Evolutionary conservation across 306 rosid genomes (phyloP).

Genomic region (Leucaena leucocephala): DNA sequence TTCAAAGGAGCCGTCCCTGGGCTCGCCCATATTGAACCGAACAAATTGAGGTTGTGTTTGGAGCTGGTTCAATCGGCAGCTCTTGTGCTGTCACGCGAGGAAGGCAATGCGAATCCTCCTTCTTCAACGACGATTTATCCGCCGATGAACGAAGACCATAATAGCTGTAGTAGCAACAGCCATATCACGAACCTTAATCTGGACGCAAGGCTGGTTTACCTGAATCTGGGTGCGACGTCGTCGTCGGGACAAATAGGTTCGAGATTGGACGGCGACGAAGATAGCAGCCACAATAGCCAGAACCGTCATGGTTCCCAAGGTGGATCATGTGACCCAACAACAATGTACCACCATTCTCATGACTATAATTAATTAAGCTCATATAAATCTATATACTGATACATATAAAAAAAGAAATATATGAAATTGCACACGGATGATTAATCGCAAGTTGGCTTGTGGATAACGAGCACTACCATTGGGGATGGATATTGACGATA

Average conservation of each 20-base stretch:
- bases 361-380: conserved; percentile 43
- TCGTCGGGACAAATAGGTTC: conserved; percentile 59
- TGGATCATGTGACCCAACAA: conserved; percentile 42
- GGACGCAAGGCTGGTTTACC: conserved; percentile 10
- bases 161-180: conserved; percentile 29
- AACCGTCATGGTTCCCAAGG: conserved; percentile 47
- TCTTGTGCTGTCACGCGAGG: conserved; percentile 87
- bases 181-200: too few species aligned
- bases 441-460: conserved; percentile 11
- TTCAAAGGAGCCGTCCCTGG: conserved; percentile 99
- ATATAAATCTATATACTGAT: conserved; percentile 11
- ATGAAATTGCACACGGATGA: conserved; percentile 28
- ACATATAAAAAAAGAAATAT: background rate
- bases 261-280: conserved; percentile 55
- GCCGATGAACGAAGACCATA: too few species aligned
- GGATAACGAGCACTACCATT: conserved; percentile 30
- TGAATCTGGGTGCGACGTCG: conserved; percentile 72
- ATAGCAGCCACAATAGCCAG: conserved; percentile 44
- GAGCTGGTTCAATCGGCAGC: conserved; percentile 98
- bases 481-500: conserved; percentile 25
- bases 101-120: conserved; percentile 62
- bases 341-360: conserved; percentile 82
- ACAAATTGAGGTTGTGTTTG: conserved; percentile 84
- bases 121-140: conserved; percentile 64
- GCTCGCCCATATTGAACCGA: conserved; percentile 86